phyloP scores from a whole-genome alignment of 148 eudicot species.

The Polygonum aviculare region DNA sequence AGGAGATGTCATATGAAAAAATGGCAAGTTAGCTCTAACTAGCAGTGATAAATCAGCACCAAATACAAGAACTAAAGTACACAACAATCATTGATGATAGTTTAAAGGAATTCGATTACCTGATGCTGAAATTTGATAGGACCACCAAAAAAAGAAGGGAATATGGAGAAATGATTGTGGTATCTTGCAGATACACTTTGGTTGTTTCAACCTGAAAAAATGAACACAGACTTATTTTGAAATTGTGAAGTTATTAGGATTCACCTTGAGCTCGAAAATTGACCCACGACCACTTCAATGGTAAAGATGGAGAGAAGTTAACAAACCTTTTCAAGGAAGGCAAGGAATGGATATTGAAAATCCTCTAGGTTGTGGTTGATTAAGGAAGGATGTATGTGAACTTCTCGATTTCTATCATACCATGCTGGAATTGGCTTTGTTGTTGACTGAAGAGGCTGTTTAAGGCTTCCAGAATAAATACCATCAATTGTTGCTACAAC shows the following conservation, averaged over 20 bases:
- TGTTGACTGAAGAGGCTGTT: constrained; percentile 36
- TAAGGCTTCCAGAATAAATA: constrained; percentile 44
- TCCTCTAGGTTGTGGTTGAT: constrained; percentile 55
- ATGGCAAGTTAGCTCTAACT: not conserved
- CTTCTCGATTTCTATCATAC: constrained; percentile 94
- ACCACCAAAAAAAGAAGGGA: constrained; percentile 91
- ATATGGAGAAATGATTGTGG: constrained; percentile 87
- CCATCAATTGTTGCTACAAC: constrained; percentile 77
- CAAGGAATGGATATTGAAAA: constrained; percentile 76
- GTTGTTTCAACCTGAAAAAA: constrained; percentile 72
- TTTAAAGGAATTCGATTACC: constrained; percentile 27
- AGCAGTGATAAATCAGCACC: not conserved
- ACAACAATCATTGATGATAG: not conserved
- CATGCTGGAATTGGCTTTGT: constrained; percentile 50
- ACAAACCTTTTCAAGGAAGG: constrained; percentile 91
- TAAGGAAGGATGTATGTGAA: constrained; percentile 92
- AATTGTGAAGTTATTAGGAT: not conserved
- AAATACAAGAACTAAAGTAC: not conserved
- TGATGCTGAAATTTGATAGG: constrained; percentile 83
- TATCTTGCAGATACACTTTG: constrained; percentile 82
- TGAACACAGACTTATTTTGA: not conserved
- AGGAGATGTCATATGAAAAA: not conserved
- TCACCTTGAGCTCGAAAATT: not conserved
- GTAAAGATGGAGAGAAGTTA: not conserved
- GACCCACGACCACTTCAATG: not conserved